Evolutionary conservation across 2,329 filamentous ascomycete species (phyloP), one percentile per base, ranked within the genome.

Genomic region (Xylaria sp.): DNA sequence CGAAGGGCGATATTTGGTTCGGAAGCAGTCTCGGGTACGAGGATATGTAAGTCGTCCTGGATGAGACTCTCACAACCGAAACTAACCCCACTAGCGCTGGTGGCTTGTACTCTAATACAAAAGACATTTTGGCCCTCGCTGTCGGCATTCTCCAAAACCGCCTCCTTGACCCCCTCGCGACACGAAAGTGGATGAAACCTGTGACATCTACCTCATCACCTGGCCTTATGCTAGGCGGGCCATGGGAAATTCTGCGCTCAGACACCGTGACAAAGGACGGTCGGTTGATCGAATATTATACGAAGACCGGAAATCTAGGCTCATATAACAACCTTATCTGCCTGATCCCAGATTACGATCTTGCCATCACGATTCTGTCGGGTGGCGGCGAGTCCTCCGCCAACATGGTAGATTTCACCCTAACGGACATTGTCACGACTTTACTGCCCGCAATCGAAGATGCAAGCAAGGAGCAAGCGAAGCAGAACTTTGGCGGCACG

Each of bases 371-470:
- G 1, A 65, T 73, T 17, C 66, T 72, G 10, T 70, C 70, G 1
- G 70, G 57, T 15, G 71, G 71, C 1, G 62, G 58, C 9, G 62
- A 70, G 38, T 71, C 71, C 3, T 67, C 58, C 9, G 51, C 60
- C 4, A 63, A 68, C 47, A 57, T 65, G 7, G 63, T 72, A 15
- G 66, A 72, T 44, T 29, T 56, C 17, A 44, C 60, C 11, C 64
- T 71, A 3, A 66, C 71, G 1, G 70, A 70, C 13, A 58, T 80
- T 1, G 54, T 80, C 9, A 63, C 73, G 35, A 60, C 61, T 0
- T 63, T 83, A 0, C 57, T 82, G 0, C 78, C 78, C 0, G 79
- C 76, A 0, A 59, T 83, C 7, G 80, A 83, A 38, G 67, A 74
- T 21, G 79, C 78, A 1, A 74, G 78, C 7, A 75, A 76, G 15